A percentile compares a stretch with the other conserved stretches of the same genome.
phyloP scores from a whole-genome alignment of 495 filamentous ascomycete species.

The Hypoxylon lienhwacheense region DNA sequence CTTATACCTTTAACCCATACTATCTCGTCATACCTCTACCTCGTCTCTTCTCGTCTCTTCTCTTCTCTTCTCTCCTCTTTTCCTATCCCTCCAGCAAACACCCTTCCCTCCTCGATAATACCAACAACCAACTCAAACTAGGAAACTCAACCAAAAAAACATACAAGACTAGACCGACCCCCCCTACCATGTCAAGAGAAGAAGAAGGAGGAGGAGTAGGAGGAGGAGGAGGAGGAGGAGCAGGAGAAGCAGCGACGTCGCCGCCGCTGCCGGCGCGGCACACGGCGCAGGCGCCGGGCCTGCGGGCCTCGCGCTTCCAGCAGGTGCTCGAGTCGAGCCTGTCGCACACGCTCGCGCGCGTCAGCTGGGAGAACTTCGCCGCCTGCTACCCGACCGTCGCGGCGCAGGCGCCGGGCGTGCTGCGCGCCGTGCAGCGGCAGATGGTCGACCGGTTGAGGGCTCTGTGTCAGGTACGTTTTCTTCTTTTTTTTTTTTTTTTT shows the following conservation, averaged over 20 bases:
- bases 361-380: constrained; percentile 76
- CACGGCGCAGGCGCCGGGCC: constrained; percentile 65
- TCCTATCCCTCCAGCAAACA: too few relatives aligned
- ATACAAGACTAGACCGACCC: too few relatives aligned
- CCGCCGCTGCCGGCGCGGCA: constrained; percentile 61
- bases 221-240: constrained; percentile 12
- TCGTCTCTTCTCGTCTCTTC: too few relatives aligned
- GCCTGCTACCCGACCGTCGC: constrained; percentile 88
- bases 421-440: constrained; percentile 69
- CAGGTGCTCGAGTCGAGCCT: constrained; percentile 71
- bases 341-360: constrained; percentile 68
- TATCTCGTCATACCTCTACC: too few relatives aligned
- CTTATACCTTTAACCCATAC: too few relatives aligned
- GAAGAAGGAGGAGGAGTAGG: constrained; percentile 12
- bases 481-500: neutral
- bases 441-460: constrained; percentile 67
- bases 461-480: constrained; percentile 52
- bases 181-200: constrained; percentile 13
- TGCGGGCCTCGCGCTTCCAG: constrained; percentile 70
- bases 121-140: too few relatives aligned
- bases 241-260: constrained; percentile 14
- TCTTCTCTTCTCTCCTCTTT: too few relatives aligned
- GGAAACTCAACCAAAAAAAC: too few relatives aligned
- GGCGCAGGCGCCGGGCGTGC: constrained; percentile 62
- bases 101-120: too few relatives aligned